Percentiles rank a stretch among this genome's conserved stretches.
Conservation (phyloP, 129 eudicot genomes). For the Pittosporum tobira region DNA sequence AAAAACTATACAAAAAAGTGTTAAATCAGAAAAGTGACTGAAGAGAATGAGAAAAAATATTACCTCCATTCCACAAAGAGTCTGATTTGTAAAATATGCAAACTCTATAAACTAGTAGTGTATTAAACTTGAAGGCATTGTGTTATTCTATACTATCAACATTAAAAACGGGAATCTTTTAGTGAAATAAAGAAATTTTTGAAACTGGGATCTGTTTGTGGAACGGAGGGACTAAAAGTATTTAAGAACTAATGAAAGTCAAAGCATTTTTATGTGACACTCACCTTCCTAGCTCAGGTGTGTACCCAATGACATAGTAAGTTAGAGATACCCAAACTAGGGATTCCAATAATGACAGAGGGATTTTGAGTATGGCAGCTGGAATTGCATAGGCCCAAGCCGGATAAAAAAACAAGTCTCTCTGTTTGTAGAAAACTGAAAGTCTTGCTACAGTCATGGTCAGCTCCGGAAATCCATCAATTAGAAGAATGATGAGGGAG, state of each 20-base stretch:
- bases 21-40: neutral
- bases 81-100: no score
- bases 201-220: no score
- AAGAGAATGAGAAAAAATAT: neutral
- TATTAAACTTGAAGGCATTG: no score
- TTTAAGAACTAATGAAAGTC: neutral
- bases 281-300: conserved; percentile 76
- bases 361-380: conserved; percentile 58
- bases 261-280: conserved; percentile 1
- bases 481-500: conserved; percentile 44
- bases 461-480: conserved; percentile 69
- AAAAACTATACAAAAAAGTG: conserved; percentile 31
- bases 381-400: conserved; percentile 95
- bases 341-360: conserved; percentile 37
- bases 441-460: conserved; percentile 65
- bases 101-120: no score
- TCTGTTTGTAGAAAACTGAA: conserved; percentile 66
- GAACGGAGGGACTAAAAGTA: no score
- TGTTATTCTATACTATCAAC: no score
- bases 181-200: no score
- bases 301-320: conserved; percentile 65
- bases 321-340: conserved; percentile 43
- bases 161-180: no score
- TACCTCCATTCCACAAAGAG: no score
- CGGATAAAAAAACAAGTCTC: conserved; percentile 75